These are phyloP conservation scores for Leccinum ochraceum DNA, from an alignment of 768 basidiomycete genomes.

Conservation along the genomic window DNA sequence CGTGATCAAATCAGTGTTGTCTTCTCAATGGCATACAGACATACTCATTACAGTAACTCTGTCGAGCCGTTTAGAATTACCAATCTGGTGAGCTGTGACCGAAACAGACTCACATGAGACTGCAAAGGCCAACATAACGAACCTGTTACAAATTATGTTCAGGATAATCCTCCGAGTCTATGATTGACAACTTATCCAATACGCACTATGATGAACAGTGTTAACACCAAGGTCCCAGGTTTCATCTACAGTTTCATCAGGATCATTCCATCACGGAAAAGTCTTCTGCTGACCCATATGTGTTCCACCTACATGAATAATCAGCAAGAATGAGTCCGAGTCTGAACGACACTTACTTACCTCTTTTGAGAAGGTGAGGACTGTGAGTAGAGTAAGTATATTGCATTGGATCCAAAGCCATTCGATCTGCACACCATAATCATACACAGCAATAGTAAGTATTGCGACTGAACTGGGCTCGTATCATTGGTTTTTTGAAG, in stretches of 20 bases:
- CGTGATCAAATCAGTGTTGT: neutral
- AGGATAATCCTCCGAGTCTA: neutral
- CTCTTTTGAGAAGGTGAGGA: too few relatives aligned
- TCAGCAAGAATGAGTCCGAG: neutral
- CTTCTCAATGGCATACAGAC: neutral
- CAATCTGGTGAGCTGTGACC: neutral
- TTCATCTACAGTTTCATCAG: neutral
- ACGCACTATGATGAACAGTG: neutral
- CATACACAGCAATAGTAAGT: neutral
- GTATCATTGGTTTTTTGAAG: neutral
- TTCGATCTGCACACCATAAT: neutral
- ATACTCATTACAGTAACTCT: neutral
- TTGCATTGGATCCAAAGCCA: neutral
- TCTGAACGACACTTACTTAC: neutral
- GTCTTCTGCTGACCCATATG: neutral
- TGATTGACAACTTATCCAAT: neutral
- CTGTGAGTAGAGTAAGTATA: neutral
- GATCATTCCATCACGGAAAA: neutral
- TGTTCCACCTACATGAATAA: neutral
- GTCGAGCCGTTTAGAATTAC: neutral
- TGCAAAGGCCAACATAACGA: neutral
- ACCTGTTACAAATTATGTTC: neutral
- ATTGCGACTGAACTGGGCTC: neutral
- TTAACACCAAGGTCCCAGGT: neutral
- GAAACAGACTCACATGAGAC: neutral